Base-by-base conservation (phyloP, 2,329 filamentous ascomycete species). In the Trichoderma asperellum region DNA sequence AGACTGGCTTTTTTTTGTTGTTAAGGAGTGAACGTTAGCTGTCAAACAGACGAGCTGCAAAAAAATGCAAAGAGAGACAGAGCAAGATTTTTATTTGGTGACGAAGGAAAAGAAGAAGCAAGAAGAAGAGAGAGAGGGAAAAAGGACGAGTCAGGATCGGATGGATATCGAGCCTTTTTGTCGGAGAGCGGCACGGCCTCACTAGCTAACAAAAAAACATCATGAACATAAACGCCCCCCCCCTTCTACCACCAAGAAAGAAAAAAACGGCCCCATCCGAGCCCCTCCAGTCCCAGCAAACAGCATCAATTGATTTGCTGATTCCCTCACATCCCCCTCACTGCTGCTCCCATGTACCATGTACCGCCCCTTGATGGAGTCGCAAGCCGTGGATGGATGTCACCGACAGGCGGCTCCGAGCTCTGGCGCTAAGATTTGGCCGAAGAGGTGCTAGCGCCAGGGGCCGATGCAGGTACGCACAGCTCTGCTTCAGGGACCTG, bases 391-490 rank as follows among this genome's bases (percentile, higher is more conserved):
- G 40, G 18, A 11, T 49, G 47, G 47, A 49, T 67, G 63, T 67
- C 63, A 67, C 63, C 63, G 40, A 16, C 34, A 29, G 57, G 35
- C 57, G 57, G 35, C 24, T 59, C 53, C 35, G 24, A 35, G 18
- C 35, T 21, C 27, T 21, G 52, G 24, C 32, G 43, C 55, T 67
- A 64, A 40, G 34, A 56, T 64, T 61, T 47, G 63, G 32, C 64
- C 57, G 52, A 68, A 21, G 35, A 34, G n/a, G 27, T 56, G 34
- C n/a, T 61, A 68, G 63, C 37, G 32, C 57, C 56, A 70, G 64
- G 63, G 68, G 68, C 63, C 35, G 58, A 73, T 73, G 73, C 75
- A 76, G 74, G 74, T 75, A 75, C 74, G 55, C 59, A 65, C 70
- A 21, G 65, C 32, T 40, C 3, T 43, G 65, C 47, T 52, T 68